Percentiles rank a stretch among this genome's conserved stretches.
Evolutionary conservation across 1,284 basidiomycete genomes (phyloP).

Genomic region (Sphaerobolus stellatus): DNA sequence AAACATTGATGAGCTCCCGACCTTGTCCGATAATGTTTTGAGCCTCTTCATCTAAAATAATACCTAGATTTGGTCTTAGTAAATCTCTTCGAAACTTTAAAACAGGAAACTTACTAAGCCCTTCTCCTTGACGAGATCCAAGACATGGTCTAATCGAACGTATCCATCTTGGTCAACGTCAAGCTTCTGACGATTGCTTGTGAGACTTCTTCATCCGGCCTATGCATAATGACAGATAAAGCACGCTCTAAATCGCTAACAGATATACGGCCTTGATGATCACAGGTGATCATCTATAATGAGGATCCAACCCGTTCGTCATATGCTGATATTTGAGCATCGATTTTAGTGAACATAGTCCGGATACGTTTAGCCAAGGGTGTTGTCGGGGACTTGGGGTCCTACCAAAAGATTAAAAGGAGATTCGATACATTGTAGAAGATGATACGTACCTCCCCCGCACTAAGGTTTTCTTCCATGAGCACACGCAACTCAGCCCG

Average conservation of each 20-base stretch:
- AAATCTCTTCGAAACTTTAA: slow-evolving; percentile 9
- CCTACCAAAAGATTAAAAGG: slow-evolving; percentile 40
- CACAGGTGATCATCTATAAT: slow-evolving; percentile 92
- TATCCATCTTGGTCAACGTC: slow-evolving; percentile 97
- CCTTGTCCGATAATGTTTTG: slow-evolving; percentile 73
- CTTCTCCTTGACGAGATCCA: slow-evolving; percentile 77
- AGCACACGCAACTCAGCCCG: slow-evolving; percentile 86
- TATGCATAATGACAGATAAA: slow-evolving; percentile 91
- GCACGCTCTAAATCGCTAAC: slow-evolving; percentile 90
- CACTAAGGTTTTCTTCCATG: slow-evolving; percentile 89
- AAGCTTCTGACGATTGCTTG: slow-evolving; percentile 89
- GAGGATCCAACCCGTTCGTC: slow-evolving; percentile 88
- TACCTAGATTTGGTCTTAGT: slow-evolving; percentile 42
- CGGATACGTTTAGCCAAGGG: slow-evolving; percentile 93
- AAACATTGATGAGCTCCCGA: slow-evolving; percentile 49
- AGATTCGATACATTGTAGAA: neutral
- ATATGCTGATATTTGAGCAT: slow-evolving; percentile 90
- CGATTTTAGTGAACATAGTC: slow-evolving; percentile 94
- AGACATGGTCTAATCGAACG: slow-evolving; percentile 83
- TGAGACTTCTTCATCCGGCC: slow-evolving; percentile 88
- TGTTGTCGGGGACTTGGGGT: slow-evolving; percentile 74
- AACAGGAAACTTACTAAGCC: slow-evolving; percentile 56
- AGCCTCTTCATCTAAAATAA: slow-evolving; percentile 72
- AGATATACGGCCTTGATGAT: slow-evolving; percentile 89
- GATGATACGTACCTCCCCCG: slow-evolving; percentile 65